Base-by-base conservation (phyloP, 2,329 filamentous ascomycete genomes). In the Tolypocladium pustulatum region DNA sequence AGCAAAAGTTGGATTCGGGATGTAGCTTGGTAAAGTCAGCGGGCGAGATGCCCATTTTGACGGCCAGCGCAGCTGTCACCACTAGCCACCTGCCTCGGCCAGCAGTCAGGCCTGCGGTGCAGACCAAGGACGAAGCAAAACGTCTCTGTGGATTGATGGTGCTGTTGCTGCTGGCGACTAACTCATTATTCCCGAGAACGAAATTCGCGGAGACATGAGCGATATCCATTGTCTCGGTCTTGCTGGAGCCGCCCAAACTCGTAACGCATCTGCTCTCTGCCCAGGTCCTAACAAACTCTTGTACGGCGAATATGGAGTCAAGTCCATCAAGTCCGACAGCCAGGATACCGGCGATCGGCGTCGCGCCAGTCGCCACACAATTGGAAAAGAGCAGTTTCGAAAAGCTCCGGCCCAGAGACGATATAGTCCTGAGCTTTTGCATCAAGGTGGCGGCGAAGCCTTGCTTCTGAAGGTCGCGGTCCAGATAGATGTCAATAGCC, bases 1-100 rank as follows among this genome's bases (percentile, higher is more conserved):
- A 52, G 36, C 57, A 59, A 20, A 56, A 56, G 59, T 66, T 68
- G 32, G 61, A 58, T 10, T 57, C 57, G 1, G 57, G 57, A 60
- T 80, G 79, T 61, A 71, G 76, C 57, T 72, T 70, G n/a, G 61
- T 68, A 52, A 78, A 73, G 52, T 78, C 66, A 12, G 62, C 55
- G 2, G 62, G 60, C 0, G 71, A 70, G 17, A 80, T 74, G 5
- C 72, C 70, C 57, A 76, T 79, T 41, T 66, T 65, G 6, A 62
- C 57, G 0, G 75, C 75, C 0, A 80, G 60, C 65, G 52, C 77
- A 79, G 54, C 66, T 63, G 54, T 78, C 74, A 1, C 72, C 73
- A 12, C 12, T 6, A 2, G 17, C 22, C 2, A 15, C 43, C 13
- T 49, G 43, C n/a, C n/a, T 49, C 13, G 4, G 4, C 22, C 43